Base-by-base conservation (phyloP, 2,329 filamentous ascomycete genomes). In the Colletotrichum orchidophilum region DNA sequence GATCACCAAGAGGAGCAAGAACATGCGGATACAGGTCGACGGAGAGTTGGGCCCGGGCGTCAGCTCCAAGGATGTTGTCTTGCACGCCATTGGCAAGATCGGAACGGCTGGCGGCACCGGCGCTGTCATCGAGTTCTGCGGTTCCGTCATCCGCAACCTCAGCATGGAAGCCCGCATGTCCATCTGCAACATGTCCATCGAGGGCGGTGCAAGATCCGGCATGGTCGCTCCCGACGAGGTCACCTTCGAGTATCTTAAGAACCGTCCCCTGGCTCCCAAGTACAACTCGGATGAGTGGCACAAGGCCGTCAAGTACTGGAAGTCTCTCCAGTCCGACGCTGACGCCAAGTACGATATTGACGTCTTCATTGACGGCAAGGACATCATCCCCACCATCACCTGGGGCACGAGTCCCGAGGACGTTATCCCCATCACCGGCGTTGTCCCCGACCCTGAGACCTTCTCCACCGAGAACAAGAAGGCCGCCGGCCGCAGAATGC, bases 171-270 rank as follows among this genome's bases (percentile, higher is more conserved):
- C 96, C 53, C 91, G 96, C 76, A 98, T 99, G 96, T 98, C 95
- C 74, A 97, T 99, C 81, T 98, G 96, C 87, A 99, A 99, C 86
- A 98, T 98, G 96, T 95, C 95, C 15, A 98, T 98, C 76, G 96
- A 99, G 86, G 96, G 88, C 76, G 96, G 96, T 83, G 96, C 96
- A 58, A 90, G 96, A 84, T 96, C 96, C 72, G 96, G 96, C 75
- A 97, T 99, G 95, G 92, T 99, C 71, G 96, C 96, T 11, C 96
- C 96, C 5, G 96, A 99, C 78, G 92, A 98, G 79, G 93, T 87
- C 70, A 98, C 96, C 31, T 97, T 97, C 77, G 94, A 97, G 75
- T 99, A 98, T 80, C 92, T 99, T 78, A 96, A 96, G 86, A 94
- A 93, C 76, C 91, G 92, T 73, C 96, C 96, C 49, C 86, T 99